Evolutionary conservation across 2,329 filamentous ascomycete genomes (phyloP).

Genomic region (Hypocreales sp.): DNA sequence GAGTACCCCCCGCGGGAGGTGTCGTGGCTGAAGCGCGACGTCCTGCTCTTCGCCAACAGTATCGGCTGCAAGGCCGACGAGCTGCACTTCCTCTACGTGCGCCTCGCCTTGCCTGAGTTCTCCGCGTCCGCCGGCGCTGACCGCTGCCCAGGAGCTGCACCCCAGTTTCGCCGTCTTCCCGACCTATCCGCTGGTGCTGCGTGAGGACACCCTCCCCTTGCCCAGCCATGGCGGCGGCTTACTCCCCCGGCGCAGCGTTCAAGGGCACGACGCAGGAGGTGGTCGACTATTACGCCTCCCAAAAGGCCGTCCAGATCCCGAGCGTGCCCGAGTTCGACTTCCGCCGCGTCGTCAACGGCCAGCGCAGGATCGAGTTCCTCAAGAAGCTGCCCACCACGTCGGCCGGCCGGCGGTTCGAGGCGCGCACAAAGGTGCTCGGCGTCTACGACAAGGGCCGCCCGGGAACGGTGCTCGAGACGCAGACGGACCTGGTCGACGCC

Average conservation of each 20-base stretch:
- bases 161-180: constrained; percentile 79
- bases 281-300: constrained; percentile 67
- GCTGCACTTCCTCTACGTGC: constrained; percentile 80
- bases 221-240: neutral
- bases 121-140: too few relatives aligned
- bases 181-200: constrained; percentile 70
- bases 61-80: constrained; percentile 78
- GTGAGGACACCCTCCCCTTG: constrained; percentile 24
- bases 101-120: too few relatives aligned
- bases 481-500: constrained; percentile 61
- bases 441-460: constrained; percentile 85
- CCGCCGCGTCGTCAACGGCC: constrained; percentile 64
- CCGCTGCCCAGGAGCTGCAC: constrained; percentile 54
- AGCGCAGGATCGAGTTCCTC: constrained; percentile 64
- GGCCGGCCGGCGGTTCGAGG: constrained; percentile 57
- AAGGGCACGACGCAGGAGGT: constrained; percentile 64
- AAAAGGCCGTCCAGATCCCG: constrained; percentile 52
- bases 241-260: constrained; percentile 36
- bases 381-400: constrained; percentile 61
- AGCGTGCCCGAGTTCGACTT: constrained; percentile 63
- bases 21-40: constrained; percentile 77
- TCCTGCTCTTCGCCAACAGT: constrained; percentile 77
- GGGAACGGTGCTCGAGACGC: constrained; percentile 66
- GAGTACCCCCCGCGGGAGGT: constrained; percentile 65
- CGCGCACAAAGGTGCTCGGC: constrained; percentile 62